These are phyloP conservation scores for Starmera stellimalicola DNA, from an alignment of 1,139 yeast genomes.

Conservation along the genomic window DNA sequence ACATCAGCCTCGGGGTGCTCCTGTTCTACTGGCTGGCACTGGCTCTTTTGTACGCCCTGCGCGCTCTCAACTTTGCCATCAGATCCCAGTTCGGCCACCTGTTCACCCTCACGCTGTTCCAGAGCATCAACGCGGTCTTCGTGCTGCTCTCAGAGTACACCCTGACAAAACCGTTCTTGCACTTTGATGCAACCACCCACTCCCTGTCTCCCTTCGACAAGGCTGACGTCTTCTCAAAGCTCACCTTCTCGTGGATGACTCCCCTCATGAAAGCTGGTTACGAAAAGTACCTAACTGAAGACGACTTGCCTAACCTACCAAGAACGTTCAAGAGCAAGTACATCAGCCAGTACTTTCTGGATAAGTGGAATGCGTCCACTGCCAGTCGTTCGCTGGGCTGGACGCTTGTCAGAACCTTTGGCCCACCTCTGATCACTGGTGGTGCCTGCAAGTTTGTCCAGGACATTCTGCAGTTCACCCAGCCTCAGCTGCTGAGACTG, in stretches of 20 bases:
- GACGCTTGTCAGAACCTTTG: conserved; percentile 64
- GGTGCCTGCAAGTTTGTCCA: conserved; percentile 72
- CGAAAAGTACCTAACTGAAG: conserved; percentile 57
- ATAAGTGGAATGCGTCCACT: conserved; percentile 50
- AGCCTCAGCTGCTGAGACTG: conserved; percentile 74
- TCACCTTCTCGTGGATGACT: conserved; percentile 90
- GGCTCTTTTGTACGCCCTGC: conserved; percentile 32
- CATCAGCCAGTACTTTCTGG: conserved; percentile 40
- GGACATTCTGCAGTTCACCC: conserved; percentile 76
- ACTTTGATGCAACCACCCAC: conserved; percentile 28
- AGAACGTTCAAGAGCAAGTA: conserved; percentile 44
- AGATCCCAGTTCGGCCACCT: conserved; percentile 31
- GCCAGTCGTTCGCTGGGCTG: conserved; percentile 54
- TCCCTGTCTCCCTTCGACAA: conserved; percentile 57
- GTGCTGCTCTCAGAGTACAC: conserved; percentile 46
- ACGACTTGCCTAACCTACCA: conserved; percentile 80
- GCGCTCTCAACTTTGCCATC: conserved; percentile 37
- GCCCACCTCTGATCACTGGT: conserved; percentile 56
- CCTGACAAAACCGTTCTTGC: conserved; percentile 36
- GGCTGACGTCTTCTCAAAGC: conserved; percentile 72
- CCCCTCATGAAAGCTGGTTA: conserved; percentile 84
- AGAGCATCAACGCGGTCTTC: conserved; percentile 39
- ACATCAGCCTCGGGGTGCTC: conserved; percentile 59
- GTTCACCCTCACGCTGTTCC: conserved; percentile 37
- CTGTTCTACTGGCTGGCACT: conserved; percentile 72